Percentiles rank a stretch among this genome's conserved stretches.
Evolutionary conservation across 176 grass and related monocot species (phyloP).

Genomic region (Carex myosuroides): DNA sequence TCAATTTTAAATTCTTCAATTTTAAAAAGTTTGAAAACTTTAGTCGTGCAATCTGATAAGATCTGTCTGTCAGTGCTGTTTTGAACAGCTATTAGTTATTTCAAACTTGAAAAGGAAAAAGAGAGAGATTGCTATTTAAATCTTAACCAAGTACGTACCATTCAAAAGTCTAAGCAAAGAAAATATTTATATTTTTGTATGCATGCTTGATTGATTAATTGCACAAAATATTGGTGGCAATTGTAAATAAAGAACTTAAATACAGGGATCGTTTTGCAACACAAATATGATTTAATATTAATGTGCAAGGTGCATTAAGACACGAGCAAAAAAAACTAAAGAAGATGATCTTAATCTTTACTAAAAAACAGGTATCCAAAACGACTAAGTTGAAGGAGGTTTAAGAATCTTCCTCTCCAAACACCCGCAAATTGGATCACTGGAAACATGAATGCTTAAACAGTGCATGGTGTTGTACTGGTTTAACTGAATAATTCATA

Average conservation of each 20-base stretch:
- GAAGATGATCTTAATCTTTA: no score
- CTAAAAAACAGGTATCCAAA: no score
- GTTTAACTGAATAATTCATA: not conserved
- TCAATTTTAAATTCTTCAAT: not conserved
- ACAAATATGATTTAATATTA: no score
- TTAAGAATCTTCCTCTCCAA: no score
- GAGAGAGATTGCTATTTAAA: not conserved
- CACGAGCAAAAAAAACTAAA: no score
- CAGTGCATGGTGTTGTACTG: not conserved
- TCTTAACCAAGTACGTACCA: no score
- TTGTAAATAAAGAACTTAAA: not conserved
- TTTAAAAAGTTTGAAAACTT: not conserved
- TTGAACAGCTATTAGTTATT: not conserved
- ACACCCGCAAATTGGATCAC: no score
- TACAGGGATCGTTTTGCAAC: no score
- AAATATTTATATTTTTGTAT: not conserved
- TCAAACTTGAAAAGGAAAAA: not conserved
- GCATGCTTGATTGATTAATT: not conserved
- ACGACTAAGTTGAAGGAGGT: no score
- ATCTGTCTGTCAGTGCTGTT: not conserved
- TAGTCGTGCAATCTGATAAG: slow-evolving; percentile 15
- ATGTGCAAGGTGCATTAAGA: no score
- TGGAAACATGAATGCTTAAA: not conserved
- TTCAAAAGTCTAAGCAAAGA: no score
- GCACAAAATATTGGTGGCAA: not conserved